Evolutionary conservation across 768 basidiomycete species (phyloP).

Genomic region (Phlebiopsis flavidoalba): DNA sequence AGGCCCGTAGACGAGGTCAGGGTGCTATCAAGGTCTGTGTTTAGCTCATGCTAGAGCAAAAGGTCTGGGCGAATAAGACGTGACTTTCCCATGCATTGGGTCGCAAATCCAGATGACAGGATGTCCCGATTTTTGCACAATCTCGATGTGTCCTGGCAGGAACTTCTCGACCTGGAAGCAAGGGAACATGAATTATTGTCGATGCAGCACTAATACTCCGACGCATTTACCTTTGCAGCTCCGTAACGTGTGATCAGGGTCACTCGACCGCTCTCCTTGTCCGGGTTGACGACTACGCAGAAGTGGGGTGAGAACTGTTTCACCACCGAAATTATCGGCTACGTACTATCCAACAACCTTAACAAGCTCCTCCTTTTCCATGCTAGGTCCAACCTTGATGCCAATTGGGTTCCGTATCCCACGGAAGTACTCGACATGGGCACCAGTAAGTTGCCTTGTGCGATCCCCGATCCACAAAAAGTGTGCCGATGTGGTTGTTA

Average conservation of each 20-base stretch:
- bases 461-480: conserved; percentile 98
- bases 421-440: conserved; percentile 93
- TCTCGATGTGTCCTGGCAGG: conserved; percentile 75
- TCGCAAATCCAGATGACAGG: conserved; percentile 94
- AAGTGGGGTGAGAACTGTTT: not conserved
- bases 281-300: conserved; percentile 75
- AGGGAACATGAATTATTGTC: not conserved
- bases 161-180: conserved; percentile 57
- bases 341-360: conserved; percentile 67
- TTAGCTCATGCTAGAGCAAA: not conserved
- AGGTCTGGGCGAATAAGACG: conserved; percentile 24
- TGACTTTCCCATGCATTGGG: conserved; percentile 98
- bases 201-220: not conserved
- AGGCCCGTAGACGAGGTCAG: conserved; percentile 73
- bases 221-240: conserved; percentile 59
- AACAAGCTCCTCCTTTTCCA: conserved; percentile 77
- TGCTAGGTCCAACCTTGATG: conserved; percentile 91
- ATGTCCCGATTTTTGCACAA: conserved; percentile 76
- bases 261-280: conserved; percentile 76
- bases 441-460: conserved; percentile 86
- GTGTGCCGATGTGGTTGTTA: conserved; percentile 89
- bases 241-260: conserved; percentile 94
- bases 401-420: conserved; percentile 93
- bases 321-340: not conserved
- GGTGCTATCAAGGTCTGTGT: conserved; percentile 47